Evolutionary conservation across 2,329 filamentous ascomycete species (phyloP).

Genomic region (Cordyceps cateniannulata): DNA sequence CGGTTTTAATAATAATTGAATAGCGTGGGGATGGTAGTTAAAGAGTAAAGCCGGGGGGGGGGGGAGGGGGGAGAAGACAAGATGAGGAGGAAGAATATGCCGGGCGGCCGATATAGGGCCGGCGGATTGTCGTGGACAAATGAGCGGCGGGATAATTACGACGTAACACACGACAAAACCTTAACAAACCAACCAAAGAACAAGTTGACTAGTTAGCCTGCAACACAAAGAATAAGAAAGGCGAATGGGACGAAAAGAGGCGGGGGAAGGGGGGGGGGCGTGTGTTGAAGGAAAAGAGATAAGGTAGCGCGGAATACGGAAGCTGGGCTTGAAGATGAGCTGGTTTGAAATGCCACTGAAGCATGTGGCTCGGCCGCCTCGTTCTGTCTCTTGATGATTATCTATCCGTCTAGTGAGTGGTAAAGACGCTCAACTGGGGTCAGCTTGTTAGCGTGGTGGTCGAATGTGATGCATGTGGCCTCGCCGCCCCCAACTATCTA

Average conservation of each 20-base stretch:
- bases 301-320: not conserved
- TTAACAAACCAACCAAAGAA: not conserved
- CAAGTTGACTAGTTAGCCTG: not conserved
- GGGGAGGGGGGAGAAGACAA: not conserved
- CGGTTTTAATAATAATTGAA: not conserved
- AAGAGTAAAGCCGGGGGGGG: not conserved
- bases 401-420: not conserved
- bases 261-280: not conserved
- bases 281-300: not conserved
- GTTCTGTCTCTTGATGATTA: not conserved
- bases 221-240: not conserved
- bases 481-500: too few relatives aligned
- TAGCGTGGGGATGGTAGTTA: not conserved
- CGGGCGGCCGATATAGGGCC: conserved; percentile 10
- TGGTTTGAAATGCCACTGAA: conserved; percentile 6
- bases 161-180: not conserved
- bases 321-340: not conserved
- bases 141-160: conserved; percentile 9
- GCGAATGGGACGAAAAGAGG: conserved; percentile 2
- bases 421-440: not conserved
- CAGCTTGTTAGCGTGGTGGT: not conserved
- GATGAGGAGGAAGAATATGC: not conserved
- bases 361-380: not conserved
- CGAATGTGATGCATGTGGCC: too few relatives aligned
- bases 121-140: conserved; percentile 13